These are phyloP conservation scores for Tylopilus sp. DNA, from an alignment of 1,284 basidiomycete species.

Conservation along the genomic window DNA sequence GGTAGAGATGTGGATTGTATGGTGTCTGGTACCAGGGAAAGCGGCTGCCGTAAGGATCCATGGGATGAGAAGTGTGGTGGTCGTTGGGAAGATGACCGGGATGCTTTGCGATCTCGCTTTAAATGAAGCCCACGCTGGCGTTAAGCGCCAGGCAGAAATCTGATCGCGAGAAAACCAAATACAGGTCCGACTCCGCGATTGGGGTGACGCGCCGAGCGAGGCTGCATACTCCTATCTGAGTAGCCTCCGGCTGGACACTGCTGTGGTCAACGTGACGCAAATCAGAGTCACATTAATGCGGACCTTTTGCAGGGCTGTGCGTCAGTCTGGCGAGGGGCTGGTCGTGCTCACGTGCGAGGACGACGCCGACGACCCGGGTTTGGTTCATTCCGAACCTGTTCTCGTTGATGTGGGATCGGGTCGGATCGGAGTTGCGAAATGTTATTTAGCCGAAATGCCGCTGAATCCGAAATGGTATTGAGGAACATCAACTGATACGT, in stretches of 20 bases:
- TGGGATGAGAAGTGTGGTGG: conserved; percentile 1
- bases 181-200: conserved; percentile 7
- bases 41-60: conserved; percentile 25
- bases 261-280: conserved; percentile 6
- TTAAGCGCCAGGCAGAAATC: conserved; percentile 8
- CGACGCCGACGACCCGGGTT: too few species aligned
- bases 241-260: not conserved
- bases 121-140: not conserved
- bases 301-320: not conserved
- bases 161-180: conserved; percentile 7
- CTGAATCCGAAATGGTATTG: conserved; percentile 3
- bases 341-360: not conserved
- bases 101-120: conserved; percentile 5
- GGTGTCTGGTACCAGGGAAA: conserved; percentile 25
- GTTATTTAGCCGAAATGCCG: not conserved
- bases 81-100: conserved; percentile 7
- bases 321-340: not conserved
- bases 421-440: conserved; percentile 4
- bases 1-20: conserved; percentile 34
- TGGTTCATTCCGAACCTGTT: too few species aligned
- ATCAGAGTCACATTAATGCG: not conserved
- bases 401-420: too few species aligned
- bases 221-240: not conserved
- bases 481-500: too few species aligned
- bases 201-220: not conserved